These are phyloP conservation scores for Trypanosoma scelopori DNA, from an alignment of 208 protist species.

Conservation along the genomic window DNA sequence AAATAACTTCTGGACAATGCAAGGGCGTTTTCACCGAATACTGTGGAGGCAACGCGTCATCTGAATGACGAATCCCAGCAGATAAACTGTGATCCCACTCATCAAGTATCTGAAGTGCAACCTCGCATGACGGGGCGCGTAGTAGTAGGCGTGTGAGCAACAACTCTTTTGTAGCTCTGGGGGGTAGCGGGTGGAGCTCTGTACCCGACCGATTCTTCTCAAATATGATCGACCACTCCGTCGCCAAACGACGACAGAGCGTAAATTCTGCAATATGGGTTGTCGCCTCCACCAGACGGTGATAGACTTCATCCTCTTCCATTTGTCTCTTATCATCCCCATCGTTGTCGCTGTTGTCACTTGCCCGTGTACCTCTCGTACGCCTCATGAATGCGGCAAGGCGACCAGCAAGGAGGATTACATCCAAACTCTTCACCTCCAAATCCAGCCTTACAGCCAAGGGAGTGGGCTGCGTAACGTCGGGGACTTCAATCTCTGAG, in stretches of 20 bases:
- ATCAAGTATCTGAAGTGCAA: constrained; percentile 17
- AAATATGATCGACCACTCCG: neutral
- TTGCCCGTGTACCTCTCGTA: too few relatives aligned
- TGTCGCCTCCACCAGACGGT: constrained; percentile 22
- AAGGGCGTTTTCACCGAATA: neutral
- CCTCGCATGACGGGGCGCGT: constrained; percentile 10
- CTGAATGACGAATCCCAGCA: neutral
- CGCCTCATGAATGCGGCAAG: neutral
- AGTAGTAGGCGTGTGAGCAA: constrained; percentile 19
- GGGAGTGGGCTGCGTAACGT: neutral
- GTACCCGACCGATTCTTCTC: neutral
- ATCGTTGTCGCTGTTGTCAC: neutral
- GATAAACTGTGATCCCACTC: neutral
- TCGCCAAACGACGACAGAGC: constrained; percentile 13
- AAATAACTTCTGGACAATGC: constrained; percentile 18
- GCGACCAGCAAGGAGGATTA: constrained; percentile 13
- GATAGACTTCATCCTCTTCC: constrained; percentile 26
- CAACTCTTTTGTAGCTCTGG: constrained; percentile 15
- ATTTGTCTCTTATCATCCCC: neutral
- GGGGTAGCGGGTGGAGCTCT: neutral
- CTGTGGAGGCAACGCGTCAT: neutral
- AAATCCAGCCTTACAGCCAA: constrained; percentile 5
- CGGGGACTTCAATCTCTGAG: too few relatives aligned
- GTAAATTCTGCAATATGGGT: constrained; percentile 21
- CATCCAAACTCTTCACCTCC: constrained; percentile 19